Evolutionary conservation across 495 filamentous ascomycete species (phyloP).

Genomic region (Venustampulla echinocandica): DNA sequence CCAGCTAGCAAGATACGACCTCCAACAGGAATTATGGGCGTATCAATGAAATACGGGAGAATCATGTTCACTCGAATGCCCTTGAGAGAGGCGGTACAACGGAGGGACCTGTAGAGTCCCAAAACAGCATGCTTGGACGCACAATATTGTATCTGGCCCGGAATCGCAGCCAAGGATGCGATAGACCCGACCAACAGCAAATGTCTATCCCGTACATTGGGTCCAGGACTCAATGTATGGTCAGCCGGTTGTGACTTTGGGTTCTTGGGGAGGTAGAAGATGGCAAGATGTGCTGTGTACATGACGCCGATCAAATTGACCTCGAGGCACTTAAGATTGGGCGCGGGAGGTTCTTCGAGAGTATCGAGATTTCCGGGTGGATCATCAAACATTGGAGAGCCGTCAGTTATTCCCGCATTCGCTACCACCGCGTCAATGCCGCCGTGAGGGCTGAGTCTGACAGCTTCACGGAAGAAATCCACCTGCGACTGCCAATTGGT

Average conservation of each 20-base stretch:
- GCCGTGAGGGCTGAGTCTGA: constrained; percentile 42
- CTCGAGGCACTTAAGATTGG: constrained; percentile 43
- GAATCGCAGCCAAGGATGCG: constrained; percentile 39
- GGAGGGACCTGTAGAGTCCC: constrained; percentile 51
- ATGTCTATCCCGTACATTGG: constrained; percentile 33
- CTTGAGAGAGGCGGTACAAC: constrained; percentile 34
- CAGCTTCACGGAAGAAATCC: constrained; percentile 47
- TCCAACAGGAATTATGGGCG: constrained; percentile 38
- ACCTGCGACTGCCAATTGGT: constrained; percentile 52
- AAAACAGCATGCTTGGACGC: constrained; percentile 56
- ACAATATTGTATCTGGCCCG: constrained; percentile 44
- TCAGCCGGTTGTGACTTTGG: constrained; percentile 16
- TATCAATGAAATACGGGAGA: constrained; percentile 60
- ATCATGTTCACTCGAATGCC: constrained; percentile 53
- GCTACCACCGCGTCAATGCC: constrained; percentile 55
- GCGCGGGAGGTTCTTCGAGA: constrained; percentile 37
- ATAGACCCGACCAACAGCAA: constrained; percentile 50
- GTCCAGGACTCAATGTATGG: not conserved
- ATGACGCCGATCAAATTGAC: constrained; percentile 56
- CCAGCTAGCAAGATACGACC: constrained; percentile 46
- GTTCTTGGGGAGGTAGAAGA: constrained; percentile 44
- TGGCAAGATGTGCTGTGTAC: constrained; percentile 57
- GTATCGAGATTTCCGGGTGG: constrained; percentile 28
- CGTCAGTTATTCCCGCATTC: constrained; percentile 53
- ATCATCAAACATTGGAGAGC: constrained; percentile 25